Evolutionary conservation across 192 early-diverging fungal species (phyloP).

Genomic region (Glomus cerebriforme): DNA sequence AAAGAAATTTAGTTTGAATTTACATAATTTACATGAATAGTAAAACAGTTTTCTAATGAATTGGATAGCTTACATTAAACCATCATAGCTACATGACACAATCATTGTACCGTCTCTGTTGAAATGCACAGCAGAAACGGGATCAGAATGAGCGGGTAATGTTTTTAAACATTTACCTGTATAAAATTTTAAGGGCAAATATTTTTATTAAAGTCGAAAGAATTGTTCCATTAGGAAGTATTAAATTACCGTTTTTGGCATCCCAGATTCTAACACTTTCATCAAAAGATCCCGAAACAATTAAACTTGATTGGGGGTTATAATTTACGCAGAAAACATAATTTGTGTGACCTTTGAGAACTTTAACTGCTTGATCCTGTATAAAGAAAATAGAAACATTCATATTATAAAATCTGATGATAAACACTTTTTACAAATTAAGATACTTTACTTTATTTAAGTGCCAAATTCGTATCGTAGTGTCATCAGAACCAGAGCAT

Average conservation of each 20-base stretch:
- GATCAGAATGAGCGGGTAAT: constrained; percentile 94
- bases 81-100: constrained; percentile 92
- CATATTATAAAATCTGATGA: not conserved
- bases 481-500: constrained; percentile 94
- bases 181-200: not conserved
- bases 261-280: constrained; percentile 98
- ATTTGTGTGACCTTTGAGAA: constrained; percentile 90
- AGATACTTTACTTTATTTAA: constrained; percentile 65
- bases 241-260: constrained; percentile 69
- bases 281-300: constrained; percentile 98
- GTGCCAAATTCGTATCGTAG: constrained; percentile 92
- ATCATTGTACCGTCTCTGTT: constrained; percentile 97
- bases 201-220: not conserved
- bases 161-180: constrained; percentile 87
- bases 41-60: constrained; percentile 3
- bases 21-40: not conserved
- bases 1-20: constrained; percentile 8
- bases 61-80: constrained; percentile 72
- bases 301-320: constrained; percentile 89
- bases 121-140: constrained; percentile 93
- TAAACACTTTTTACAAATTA: not conserved
- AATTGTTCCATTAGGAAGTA: not conserved
- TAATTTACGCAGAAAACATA: constrained; percentile 99
- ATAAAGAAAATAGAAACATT: constrained; percentile 9
- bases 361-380: not conserved